These are phyloP conservation scores for Nannochloris sp. DNA, from an alignment of 139 green algal genomes.

Conservation along the genomic window DNA sequence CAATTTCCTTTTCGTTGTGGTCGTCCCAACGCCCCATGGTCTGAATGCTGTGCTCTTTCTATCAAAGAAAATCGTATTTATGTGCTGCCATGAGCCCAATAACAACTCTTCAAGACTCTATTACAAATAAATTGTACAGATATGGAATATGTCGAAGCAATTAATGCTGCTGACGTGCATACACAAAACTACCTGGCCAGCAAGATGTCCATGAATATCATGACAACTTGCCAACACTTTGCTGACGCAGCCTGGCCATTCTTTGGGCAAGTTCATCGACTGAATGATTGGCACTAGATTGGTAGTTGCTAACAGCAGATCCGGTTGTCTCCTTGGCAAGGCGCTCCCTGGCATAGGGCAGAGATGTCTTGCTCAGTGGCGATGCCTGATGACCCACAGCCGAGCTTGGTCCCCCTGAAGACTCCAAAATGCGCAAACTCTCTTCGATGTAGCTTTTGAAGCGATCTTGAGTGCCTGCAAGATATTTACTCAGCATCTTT, in stretches of 20 bases:
- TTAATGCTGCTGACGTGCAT: too few relatives aligned
- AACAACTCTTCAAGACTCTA: too few relatives aligned
- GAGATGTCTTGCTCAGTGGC: neutral
- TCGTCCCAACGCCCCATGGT: too few relatives aligned
- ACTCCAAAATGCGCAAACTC: conserved; percentile 16
- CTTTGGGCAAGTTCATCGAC: neutral
- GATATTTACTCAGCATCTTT: conserved; percentile 19
- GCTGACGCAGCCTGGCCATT: conserved; percentile 3
- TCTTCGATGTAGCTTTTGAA: conserved; percentile 25
- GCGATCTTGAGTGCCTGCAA: conserved; percentile 23
- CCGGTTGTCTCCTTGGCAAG: conserved; percentile 1
- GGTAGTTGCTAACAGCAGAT: neutral
- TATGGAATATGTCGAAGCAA: too few relatives aligned
- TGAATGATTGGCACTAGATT: neutral
- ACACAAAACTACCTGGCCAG: too few relatives aligned
- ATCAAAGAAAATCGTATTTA: too few relatives aligned
- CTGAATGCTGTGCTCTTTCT: too few relatives aligned
- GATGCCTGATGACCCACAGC: conserved; percentile 1
- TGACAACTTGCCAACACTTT: too few relatives aligned
- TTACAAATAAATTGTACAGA: too few relatives aligned
- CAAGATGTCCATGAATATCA: too few relatives aligned
- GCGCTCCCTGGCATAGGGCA: conserved; percentile 3
- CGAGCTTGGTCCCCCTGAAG: neutral
- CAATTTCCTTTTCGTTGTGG: too few relatives aligned
- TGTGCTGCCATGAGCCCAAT: too few relatives aligned